Evolutionary conservation across 208 protist genomes (phyloP), one percentile per base, ranked within the genome.

Genomic region (Leishmania major): DNA sequence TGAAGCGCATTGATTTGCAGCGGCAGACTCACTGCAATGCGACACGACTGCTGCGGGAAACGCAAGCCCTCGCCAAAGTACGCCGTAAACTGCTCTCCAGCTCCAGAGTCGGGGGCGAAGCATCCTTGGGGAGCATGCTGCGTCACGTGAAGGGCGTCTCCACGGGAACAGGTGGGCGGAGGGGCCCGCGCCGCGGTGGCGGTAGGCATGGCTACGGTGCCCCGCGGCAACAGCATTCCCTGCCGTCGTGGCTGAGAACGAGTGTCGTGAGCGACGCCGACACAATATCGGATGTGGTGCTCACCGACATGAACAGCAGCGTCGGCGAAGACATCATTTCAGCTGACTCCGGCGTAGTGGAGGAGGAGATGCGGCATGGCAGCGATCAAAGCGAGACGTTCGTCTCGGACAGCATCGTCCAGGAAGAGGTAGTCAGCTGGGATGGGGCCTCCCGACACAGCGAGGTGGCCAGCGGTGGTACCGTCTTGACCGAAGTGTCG

Each of bases 1-100:
- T 97, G 4, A 78, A 83, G 45, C 43, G 59, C 11, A 67, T 97
- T 8, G 92, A 95, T 59, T 62, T 87, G 67, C 88, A 93, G 76
- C 88, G 84, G 35, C 87, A 89, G 64, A 84, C 89, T 17, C 82
- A 82, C 4, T 78, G 75, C 3, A 81, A 84, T 13, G 79, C 88
- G 66, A 76, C 51, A 28, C 76, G 72, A 71, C 87, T 95, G n/a
- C 79, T 97, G 25, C 55, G 66, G 25, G 84, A 95, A 73, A 88
- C 92, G 6, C 89, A 94, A 74, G 80, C 79, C 11, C 88, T 97
- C 19, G 78, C 81, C 47, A 90, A 88, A 51, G 81, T 67, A 55
- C 89, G 86, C 4, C 37, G 79, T 6, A 57, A 67, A n/a, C 64
- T 84, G 47, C 62, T 81, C 70, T 79, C 51, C 7, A 40, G 66